These are phyloP conservation scores for Claviceps spartinae DNA, from an alignment of 2,329 filamentous ascomycete genomes.

Conservation along the genomic window DNA sequence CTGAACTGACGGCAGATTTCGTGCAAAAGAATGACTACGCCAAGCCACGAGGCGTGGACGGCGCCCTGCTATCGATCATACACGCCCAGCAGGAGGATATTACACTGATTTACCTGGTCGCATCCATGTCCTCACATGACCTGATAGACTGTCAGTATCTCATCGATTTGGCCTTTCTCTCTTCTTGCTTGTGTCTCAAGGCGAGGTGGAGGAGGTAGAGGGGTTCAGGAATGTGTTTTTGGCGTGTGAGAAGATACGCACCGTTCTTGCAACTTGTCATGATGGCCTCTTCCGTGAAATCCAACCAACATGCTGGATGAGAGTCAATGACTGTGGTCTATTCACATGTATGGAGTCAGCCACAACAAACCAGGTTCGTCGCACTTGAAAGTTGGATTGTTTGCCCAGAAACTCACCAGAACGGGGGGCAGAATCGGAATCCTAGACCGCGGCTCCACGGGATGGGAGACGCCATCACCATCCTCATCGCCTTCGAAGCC, in stretches of 20 bases:
- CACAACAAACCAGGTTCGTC: not conserved
- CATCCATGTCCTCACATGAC: constrained; percentile 64
- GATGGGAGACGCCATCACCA: constrained; percentile 53
- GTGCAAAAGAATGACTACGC: too few relatives aligned
- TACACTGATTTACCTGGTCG: constrained; percentile 30
- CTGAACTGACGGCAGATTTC: too few relatives aligned
- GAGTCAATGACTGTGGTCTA: constrained; percentile 72
- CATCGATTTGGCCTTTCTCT: not conserved
- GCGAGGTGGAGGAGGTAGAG: too few relatives aligned
- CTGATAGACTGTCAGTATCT: constrained; percentile 24
- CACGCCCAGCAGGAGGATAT: too few relatives aligned
- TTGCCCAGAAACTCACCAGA: constrained; percentile 44
- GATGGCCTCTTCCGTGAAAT: constrained; percentile 88
- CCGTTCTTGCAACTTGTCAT: constrained; percentile 85
- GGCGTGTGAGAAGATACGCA: constrained; percentile 30
- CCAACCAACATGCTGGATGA: constrained; percentile 78
- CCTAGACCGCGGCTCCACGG: constrained; percentile 70
- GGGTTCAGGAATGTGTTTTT: not conserved
- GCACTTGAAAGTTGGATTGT: not conserved
- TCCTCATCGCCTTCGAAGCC: constrained; percentile 44
- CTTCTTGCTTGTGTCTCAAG: not conserved
- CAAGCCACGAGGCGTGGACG: too few relatives aligned
- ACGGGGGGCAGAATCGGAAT: constrained; percentile 85
- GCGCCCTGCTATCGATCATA: too few relatives aligned
- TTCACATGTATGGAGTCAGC: not conserved